These are phyloP conservation scores for Plasmodium gonderi DNA, from an alignment of 169 alveolate species.

Conservation along the genomic window DNA sequence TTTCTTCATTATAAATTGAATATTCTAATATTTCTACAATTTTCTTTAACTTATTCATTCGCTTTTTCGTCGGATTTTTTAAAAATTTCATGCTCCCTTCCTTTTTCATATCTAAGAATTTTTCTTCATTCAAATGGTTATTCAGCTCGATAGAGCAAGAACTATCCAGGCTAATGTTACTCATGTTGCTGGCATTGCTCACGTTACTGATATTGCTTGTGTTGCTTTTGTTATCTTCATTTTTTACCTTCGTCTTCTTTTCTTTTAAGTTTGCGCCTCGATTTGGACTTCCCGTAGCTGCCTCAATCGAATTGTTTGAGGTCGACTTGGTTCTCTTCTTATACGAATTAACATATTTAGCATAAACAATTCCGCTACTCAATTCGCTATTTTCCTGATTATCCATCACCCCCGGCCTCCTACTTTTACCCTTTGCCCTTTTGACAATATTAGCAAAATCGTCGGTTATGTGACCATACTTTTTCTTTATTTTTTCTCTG, in stretches of 20 bases:
- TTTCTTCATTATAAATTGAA: slow-evolving; percentile 72
- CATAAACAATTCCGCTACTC: neutral
- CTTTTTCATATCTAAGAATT: neutral
- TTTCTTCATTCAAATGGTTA: neutral
- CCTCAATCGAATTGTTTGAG: neutral
- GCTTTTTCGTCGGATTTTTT: slow-evolving; percentile 69
- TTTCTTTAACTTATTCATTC: slow-evolving; percentile 71
- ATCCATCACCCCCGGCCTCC: neutral
- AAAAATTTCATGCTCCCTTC: slow-evolving; percentile 39
- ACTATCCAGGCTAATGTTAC: slow-evolving; percentile 50
- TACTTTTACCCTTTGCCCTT: neutral
- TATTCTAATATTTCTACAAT: slow-evolving; percentile 67
- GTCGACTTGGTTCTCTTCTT: neutral
- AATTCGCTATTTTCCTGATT: slow-evolving; percentile 13
- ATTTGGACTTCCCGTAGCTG: no score
- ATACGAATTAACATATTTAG: neutral
- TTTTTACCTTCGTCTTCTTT: neutral
- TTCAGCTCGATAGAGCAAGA: slow-evolving; percentile 46
- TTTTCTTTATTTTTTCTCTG: neutral
- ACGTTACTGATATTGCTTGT: neutral
- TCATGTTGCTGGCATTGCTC: neutral
- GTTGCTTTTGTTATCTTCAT: neutral
- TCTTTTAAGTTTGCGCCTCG: neutral
- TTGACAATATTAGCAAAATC: neutral
- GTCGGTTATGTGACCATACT: neutral